These are phyloP conservation scores for Nothophoma quercina DNA, from an alignment of 2,329 filamentous ascomycete genomes.

Conservation along the genomic window DNA sequence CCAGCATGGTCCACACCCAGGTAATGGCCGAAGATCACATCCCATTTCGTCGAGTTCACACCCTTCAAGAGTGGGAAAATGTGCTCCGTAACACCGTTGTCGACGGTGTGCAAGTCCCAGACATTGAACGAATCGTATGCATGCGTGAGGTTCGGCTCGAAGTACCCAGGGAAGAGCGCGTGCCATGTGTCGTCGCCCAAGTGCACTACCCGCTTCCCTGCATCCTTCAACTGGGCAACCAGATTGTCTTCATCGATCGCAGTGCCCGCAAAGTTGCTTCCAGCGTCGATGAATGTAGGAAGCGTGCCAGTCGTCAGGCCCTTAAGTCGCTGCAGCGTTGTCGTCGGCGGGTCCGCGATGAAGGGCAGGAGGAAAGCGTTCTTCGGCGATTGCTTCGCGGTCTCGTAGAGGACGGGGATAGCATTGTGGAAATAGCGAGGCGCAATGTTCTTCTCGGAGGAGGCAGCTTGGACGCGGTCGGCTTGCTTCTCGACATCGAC, in stretches of 20 bases:
- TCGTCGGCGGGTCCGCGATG: conserved; percentile 94
- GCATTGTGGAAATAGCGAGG: conserved; percentile 82
- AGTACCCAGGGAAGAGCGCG: conserved; percentile 90
- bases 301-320: conserved; percentile 93
- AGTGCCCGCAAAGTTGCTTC: conserved; percentile 93
- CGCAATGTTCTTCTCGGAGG: conserved; percentile 26
- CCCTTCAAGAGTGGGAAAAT: conserved; percentile 81
- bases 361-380: conserved; percentile 93
- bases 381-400: conserved; percentile 73
- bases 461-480: conserved; percentile 12
- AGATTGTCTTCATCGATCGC: conserved; percentile 93
- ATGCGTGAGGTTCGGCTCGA: conserved; percentile 82
- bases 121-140: conserved; percentile 98
- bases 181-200: conserved; percentile 99
- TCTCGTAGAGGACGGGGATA: conserved; percentile 86
- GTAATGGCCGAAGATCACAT: conserved; percentile 93
- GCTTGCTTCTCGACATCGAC: conserved; percentile 26
- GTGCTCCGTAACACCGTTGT: conserved; percentile 92
- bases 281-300: conserved; percentile 91
- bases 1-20: conserved; percentile 97
- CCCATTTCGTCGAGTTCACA: conserved; percentile 76
- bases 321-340: conserved; percentile 90
- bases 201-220: conserved; percentile 83
- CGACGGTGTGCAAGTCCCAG: conserved; percentile 95
- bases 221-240: conserved; percentile 68